A percentile compares a stretch with the other conserved stretches of the same genome.
Evolutionary conservation across 305 asterid genomes (phyloP).

Genomic region (Fraxinus platypoda): DNA sequence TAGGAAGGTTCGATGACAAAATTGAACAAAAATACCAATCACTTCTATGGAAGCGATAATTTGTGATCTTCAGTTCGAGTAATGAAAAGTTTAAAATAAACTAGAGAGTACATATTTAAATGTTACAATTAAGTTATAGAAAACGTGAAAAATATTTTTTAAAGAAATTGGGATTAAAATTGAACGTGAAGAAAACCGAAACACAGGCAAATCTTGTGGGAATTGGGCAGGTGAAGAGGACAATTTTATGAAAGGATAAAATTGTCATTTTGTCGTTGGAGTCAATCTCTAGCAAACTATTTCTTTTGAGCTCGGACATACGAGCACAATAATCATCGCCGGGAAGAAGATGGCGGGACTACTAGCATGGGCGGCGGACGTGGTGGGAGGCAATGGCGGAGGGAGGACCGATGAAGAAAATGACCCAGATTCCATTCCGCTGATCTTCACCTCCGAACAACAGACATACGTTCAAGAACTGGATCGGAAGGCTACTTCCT

Average conservation of each 20-base stretch:
- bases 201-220: background rate
- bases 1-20: too few relatives aligned
- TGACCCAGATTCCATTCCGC: conserved; percentile 62
- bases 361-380: conserved; percentile 99
- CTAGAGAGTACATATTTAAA: too few relatives aligned
- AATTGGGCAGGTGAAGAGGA: background rate
- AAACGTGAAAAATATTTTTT: too few relatives aligned
- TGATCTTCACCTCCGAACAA: conserved; percentile 80
- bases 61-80: too few relatives aligned
- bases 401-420: conserved; percentile 52
- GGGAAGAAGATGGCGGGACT: conserved; percentile 69
- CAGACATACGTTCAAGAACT: conserved; percentile 60
- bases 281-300: background rate
- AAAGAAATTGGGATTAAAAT: too few relatives aligned
- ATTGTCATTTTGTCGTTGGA: background rate
- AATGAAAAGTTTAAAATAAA: too few relatives aligned
- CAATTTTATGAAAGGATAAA: background rate
- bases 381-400: conserved; percentile 74
- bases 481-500: conserved; percentile 59
- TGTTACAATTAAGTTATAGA: too few relatives aligned
- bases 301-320: background rate
- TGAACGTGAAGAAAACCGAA: too few relatives aligned
- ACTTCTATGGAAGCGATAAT: too few relatives aligned
- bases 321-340: background rate
- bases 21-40: too few relatives aligned